Conservation (phyloP, 331 rosid species). For the Rosa hybrid region DNA sequence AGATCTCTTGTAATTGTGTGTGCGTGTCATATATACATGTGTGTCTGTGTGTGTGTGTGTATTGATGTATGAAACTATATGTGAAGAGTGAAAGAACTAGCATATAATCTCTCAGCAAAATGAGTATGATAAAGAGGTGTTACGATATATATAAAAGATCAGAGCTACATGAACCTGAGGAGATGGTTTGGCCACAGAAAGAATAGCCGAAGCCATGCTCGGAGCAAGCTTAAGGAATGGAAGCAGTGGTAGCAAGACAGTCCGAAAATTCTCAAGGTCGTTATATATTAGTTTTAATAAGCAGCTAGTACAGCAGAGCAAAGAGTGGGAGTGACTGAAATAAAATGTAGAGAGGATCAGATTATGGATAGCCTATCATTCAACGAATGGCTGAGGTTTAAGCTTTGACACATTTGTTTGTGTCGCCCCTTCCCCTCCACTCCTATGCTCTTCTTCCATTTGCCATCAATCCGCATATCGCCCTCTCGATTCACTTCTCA, state of each 20-base stretch:
- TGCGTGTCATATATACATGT: not conserved
- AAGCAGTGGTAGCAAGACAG: constrained; percentile 21
- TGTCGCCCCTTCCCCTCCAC: constrained; percentile 12
- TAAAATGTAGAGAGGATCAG: constrained; percentile 69
- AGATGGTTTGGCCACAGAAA: constrained; percentile 91
- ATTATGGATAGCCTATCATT: constrained; percentile 75
- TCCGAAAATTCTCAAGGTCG: constrained; percentile 6
- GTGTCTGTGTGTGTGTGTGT: not conserved
- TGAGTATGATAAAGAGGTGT: not conserved
- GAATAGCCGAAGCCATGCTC: constrained; percentile 88
- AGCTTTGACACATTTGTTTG: not conserved
- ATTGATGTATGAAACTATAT: not conserved
- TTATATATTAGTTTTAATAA: constrained; percentile 22
- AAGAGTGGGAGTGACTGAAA: constrained; percentile 53
- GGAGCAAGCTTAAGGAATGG: constrained; percentile 14
- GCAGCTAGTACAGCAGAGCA: constrained; percentile 15
- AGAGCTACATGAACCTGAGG: constrained; percentile 53
- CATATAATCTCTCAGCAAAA: not conserved
- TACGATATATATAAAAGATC: not conserved
- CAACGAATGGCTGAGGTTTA: constrained; percentile 74
- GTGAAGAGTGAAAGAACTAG: not conserved
- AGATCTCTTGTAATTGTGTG: not conserved
- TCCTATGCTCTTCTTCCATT: constrained; percentile 6
- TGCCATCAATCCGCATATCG: not conserved
- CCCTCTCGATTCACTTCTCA: not conserved